Percentiles rank a stretch among this genome's conserved stretches.
phyloP scores from a whole-genome alignment of 495 filamentous ascomycete genomes.

The Cercophora scortea region DNA sequence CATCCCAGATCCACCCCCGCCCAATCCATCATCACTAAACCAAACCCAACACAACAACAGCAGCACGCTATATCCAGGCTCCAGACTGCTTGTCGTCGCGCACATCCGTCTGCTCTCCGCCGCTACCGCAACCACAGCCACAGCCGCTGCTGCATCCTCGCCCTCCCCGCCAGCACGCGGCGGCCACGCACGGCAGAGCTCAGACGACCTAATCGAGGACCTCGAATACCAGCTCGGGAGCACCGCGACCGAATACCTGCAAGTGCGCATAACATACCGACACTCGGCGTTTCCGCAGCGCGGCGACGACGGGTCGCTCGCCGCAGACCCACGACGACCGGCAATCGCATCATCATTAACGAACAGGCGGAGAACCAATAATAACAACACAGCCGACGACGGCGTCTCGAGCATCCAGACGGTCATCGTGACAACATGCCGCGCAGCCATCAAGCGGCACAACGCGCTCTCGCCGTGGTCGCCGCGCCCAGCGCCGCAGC shows the following conservation, averaged over 20 bases:
- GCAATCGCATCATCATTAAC: too few relatives aligned
- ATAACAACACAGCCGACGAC: slow-evolving; percentile 3
- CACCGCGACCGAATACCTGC: slow-evolving; percentile 31
- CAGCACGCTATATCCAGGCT: slow-evolving; percentile 29
- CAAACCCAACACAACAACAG: neutral
- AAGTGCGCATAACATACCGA: slow-evolving; percentile 36
- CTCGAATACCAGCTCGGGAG: slow-evolving; percentile 42
- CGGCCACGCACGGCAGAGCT: slow-evolving; percentile 21
- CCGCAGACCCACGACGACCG: neutral
- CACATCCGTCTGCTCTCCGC: slow-evolving; percentile 20
- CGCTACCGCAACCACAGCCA: too few relatives aligned
- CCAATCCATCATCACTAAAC: neutral
- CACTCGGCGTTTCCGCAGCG: slow-evolving; percentile 40
- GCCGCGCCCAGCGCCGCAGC: slow-evolving; percentile 15
- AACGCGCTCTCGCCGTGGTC: slow-evolving; percentile 32
- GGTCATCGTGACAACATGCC: slow-evolving; percentile 33
- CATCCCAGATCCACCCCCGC: slow-evolving; percentile 1
- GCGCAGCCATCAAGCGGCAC: slow-evolving; percentile 33
- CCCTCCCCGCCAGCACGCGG: neutral
- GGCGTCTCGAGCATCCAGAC: slow-evolving; percentile 22
- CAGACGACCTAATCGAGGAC: slow-evolving; percentile 43
- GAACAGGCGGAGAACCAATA: too few relatives aligned
- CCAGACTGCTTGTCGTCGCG: slow-evolving; percentile 31
- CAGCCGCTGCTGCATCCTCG: too few relatives aligned
- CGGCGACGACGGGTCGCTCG: neutral